These are phyloP conservation scores for Xylaria sp. DNA, from an alignment of 2,329 filamentous ascomycete genomes.

Conservation along the genomic window DNA sequence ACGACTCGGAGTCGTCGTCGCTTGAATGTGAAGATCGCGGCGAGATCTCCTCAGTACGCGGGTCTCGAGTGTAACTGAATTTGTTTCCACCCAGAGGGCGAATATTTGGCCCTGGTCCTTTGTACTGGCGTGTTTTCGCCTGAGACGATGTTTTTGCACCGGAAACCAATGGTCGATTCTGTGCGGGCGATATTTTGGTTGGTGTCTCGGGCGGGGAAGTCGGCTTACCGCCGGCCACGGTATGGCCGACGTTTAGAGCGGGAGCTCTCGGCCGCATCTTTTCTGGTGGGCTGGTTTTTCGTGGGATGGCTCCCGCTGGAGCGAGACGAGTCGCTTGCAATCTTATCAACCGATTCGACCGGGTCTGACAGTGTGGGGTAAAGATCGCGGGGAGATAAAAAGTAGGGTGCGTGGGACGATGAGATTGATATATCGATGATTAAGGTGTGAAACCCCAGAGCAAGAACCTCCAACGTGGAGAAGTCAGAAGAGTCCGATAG, in stretches of 20 bases:
- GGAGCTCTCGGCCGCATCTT: conserved; percentile 48
- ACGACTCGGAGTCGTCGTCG: conserved; percentile 45
- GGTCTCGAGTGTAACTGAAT: conserved; percentile 45
- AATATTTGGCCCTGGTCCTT: conserved; percentile 47
- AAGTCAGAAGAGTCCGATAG: conserved; percentile 53
- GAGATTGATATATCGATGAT: conserved; percentile 40
- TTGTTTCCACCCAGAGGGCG: conserved; percentile 48
- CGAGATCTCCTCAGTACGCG: conserved; percentile 48
- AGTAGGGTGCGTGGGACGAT: conserved; percentile 37
- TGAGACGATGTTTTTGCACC: conserved; percentile 37
- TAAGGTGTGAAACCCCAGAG: conserved; percentile 57
- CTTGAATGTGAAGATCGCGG: conserved; percentile 47
- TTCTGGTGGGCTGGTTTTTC: conserved; percentile 34
- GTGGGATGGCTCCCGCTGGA: conserved; percentile 43
- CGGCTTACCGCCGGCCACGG: conserved; percentile 44
- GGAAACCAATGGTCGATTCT: conserved; percentile 41
- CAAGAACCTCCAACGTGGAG: conserved; percentile 58
- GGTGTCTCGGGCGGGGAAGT: conserved; percentile 56
- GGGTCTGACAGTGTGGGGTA: conserved; percentile 47
- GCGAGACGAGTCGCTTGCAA: conserved; percentile 42
- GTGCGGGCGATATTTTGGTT: conserved; percentile 48
- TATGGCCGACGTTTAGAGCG: conserved; percentile 43
- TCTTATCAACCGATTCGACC: conserved; percentile 46
- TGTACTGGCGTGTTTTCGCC: conserved; percentile 41
- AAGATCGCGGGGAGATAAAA: conserved; percentile 46